These are phyloP conservation scores for Botrytis cinerea DNA, from an alignment of 2,329 filamentous ascomycete genomes.

Conservation along the genomic window DNA sequence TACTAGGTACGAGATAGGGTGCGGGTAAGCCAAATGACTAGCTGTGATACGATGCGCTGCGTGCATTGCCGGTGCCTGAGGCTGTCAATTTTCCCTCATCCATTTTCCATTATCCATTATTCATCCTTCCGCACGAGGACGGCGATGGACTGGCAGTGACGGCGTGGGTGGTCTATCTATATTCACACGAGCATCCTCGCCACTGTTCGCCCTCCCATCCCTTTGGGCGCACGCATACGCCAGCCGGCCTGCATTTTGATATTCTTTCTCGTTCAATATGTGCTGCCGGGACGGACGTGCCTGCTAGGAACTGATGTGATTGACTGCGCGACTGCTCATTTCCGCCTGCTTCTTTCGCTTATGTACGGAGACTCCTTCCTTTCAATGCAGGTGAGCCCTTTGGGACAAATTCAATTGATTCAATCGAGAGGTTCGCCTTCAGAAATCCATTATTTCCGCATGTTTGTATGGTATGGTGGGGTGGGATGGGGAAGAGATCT, in stretches of 20 bases:
- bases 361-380: conserved; percentile 1
- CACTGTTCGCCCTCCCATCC: not conserved
- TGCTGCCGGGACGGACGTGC: not conserved
- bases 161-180: not conserved
- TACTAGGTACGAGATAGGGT: conserved; percentile 2
- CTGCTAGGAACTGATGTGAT: not conserved
- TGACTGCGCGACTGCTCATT: not conserved
- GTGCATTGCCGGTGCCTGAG: not conserved
- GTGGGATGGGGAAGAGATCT: not conserved
- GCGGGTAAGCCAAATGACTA: not conserved
- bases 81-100: not conserved
- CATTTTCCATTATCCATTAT: too few species aligned
- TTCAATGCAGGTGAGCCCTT: not conserved
- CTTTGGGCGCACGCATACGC: not conserved
- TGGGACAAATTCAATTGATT: conserved; percentile 6
- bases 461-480: not conserved
- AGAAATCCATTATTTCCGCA: not conserved
- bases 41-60: not conserved
- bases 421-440: not conserved
- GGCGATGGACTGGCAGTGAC: too few species aligned
- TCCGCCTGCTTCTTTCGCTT: conserved; percentile 4
- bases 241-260: not conserved
- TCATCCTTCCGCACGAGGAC: too few species aligned
- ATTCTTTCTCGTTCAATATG: not conserved
- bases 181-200: not conserved